Percentiles rank a stretch among this genome's conserved stretches.
These are phyloP conservation scores for Phaffomyces antillensis DNA, from an alignment of 805 yeast genomes.

Conservation along the genomic window DNA sequence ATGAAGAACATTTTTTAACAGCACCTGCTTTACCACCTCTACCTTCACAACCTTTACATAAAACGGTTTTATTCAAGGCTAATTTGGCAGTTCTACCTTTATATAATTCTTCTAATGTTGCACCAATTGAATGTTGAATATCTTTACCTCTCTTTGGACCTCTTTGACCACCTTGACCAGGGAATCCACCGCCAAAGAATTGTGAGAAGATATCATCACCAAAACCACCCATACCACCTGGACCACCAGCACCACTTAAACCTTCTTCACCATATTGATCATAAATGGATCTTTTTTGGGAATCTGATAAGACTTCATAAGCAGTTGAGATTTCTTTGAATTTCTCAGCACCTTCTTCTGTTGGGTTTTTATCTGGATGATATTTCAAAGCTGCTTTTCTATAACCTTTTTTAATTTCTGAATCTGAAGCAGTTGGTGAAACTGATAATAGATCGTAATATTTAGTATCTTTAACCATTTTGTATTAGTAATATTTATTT, in stretches of 20 bases:
- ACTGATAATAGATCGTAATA: too few species aligned
- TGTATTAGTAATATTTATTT: too few species aligned
- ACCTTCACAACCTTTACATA: conserved; percentile 88
- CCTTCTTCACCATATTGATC: conserved; percentile 95
- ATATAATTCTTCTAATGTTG: conserved; percentile 87
- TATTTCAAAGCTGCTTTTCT: conserved; percentile 31
- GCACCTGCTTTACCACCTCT: conserved; percentile 92
- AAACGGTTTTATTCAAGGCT: conserved; percentile 85
- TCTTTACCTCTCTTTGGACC: conserved; percentile 90
- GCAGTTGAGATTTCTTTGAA: conserved; percentile 88
- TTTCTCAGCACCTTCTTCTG: conserved; percentile 91
- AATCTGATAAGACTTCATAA: conserved; percentile 80
- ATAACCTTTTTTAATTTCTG: neutral
- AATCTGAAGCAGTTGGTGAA: too few species aligned
- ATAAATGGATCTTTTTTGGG: conserved; percentile 81
- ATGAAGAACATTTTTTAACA: conserved; percentile 76
- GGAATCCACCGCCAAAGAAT: conserved; percentile 68
- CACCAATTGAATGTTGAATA: conserved; percentile 80
- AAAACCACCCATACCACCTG: conserved; percentile 59
- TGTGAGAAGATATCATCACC: conserved; percentile 73
- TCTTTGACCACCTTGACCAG: conserved; percentile 56
- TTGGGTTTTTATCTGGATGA: conserved; percentile 80
- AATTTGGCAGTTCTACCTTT: conserved; percentile 91
- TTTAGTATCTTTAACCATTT: too few species aligned
- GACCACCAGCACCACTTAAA: conserved; percentile 61